Evolutionary conservation across 257 asterid species (phyloP), one percentile per base, ranked within the genome.

Genomic region (Capsicum rhomboideum): DNA sequence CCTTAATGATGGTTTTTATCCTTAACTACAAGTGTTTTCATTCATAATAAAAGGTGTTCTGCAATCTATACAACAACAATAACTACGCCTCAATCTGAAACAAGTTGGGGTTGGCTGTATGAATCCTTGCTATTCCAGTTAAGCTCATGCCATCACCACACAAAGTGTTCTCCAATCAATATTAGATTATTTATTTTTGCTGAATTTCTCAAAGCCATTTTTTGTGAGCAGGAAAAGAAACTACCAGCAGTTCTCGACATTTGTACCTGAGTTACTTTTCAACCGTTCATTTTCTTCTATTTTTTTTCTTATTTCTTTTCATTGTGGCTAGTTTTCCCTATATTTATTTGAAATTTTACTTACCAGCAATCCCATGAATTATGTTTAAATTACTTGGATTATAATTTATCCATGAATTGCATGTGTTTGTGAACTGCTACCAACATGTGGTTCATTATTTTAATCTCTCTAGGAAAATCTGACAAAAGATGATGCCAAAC

Each of bases 401-500:
- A 34, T 37, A 37, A 8, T 68, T 37, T 68, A 37, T 16, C 52
- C 78, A 68, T 68, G 52, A 34, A 34, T 68, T 68, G 14, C 82
- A 40, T 50, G 63, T 49, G 3, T 28, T 77, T 50, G 17, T 50
- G 44, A 77, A 77, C 26, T 28, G 63, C 59, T 9, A 28, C 82
- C 46, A 50, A 26, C 1, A 77, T 28, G 0, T 8, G 1, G 63
- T 49, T 77, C 67, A n/a, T 26, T 83, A 56, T 42, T 83, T 61
- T 86, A 64, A 84, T 55, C 59, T 74, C 74, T 89, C 88, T 83
- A 94, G 99, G 97, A 94, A 85, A 94, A 95, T 79, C 87, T 97
- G 92, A 92, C 98, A 44, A 97, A 95, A 88, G 99, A 97, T 90
- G 99, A 97, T 86, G 99, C 99, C 79, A 89, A 98, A 52, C 98